Evolutionary conservation across 441 rosid genomes (phyloP).

Genomic region (Pelargonium cotyledonis): DNA sequence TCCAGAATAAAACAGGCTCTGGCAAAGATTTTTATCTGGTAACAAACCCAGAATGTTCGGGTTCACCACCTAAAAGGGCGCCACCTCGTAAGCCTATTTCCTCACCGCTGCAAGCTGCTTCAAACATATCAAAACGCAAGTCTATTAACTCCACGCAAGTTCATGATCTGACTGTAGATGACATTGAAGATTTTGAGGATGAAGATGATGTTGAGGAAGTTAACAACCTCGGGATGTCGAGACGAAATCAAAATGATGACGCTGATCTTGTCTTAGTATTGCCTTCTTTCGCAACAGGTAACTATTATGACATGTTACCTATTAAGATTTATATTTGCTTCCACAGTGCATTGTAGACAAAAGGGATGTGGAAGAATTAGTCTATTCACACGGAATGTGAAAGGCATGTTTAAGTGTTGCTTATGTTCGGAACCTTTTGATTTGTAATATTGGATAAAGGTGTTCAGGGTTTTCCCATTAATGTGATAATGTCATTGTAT

Average conservation of each 20-base stretch:
- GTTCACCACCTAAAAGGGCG: constrained; percentile 89
- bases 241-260: constrained; percentile 62
- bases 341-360: not conserved
- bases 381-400: not conserved
- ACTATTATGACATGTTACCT: constrained; percentile 7
- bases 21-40: constrained; percentile 83
- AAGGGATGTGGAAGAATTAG: not conserved
- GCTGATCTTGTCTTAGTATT: constrained; percentile 65
- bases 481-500: not conserved
- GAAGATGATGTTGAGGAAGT: constrained; percentile 62
- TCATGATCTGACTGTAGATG: constrained; percentile 90
- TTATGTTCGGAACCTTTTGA: not conserved
- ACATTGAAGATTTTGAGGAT: constrained; percentile 93
- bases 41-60: constrained; percentile 71
- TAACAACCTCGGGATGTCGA: constrained; percentile 55
- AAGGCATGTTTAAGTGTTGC: not conserved
- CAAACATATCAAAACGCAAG: constrained; percentile 25
- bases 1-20: constrained; percentile 62
- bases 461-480: not conserved
- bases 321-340: constrained; percentile 3
- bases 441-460: constrained; percentile 3
- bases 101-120: constrained; percentile 28
- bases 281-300: constrained; percentile 88
- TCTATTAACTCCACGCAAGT: constrained; percentile 38
- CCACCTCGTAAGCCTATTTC: constrained; percentile 62